Conservation (phyloP, 1,284 basidiomycete genomes). For the Microbotryum saponariae region DNA sequence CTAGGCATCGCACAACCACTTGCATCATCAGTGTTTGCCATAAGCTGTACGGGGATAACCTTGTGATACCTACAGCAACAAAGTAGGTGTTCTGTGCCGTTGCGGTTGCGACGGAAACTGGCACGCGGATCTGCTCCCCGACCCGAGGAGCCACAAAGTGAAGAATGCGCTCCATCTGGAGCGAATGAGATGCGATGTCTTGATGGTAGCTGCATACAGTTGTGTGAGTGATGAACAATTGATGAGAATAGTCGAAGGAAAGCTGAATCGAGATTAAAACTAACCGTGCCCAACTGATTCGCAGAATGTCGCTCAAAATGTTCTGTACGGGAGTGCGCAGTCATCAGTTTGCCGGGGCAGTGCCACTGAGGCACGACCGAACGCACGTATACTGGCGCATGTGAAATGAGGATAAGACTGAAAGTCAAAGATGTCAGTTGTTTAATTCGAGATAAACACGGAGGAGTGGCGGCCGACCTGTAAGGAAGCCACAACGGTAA, state of each 20-base stretch:
- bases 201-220: constrained; percentile 32
- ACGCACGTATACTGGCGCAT: constrained; percentile 18
- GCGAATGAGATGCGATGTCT: constrained; percentile 41
- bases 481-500: constrained; percentile 30
- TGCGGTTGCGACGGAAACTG: constrained; percentile 3
- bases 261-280: too few relatives aligned
- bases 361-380: too few relatives aligned
- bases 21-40: background rate
- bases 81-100: constrained; percentile 7
- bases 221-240: background rate
- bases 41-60: constrained; percentile 6
- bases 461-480: too few relatives aligned
- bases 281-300: constrained; percentile 39
- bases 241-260: background rate
- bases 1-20: constrained; percentile 5
- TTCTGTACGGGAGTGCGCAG: constrained; percentile 22
- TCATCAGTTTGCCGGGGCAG: constrained; percentile 35
- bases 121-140: constrained; percentile 35
- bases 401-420: constrained; percentile 20
- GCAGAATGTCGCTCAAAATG: constrained; percentile 40
- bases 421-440: too few relatives aligned
- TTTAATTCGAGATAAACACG: too few relatives aligned
- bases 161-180: constrained; percentile 41
- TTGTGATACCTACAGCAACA: constrained; percentile 7
- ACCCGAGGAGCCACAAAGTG: constrained; percentile 38